Evolutionary conservation across 2,329 filamentous ascomycete genomes (phyloP).

Genomic region (Beauveria pseudobassiana): DNA sequence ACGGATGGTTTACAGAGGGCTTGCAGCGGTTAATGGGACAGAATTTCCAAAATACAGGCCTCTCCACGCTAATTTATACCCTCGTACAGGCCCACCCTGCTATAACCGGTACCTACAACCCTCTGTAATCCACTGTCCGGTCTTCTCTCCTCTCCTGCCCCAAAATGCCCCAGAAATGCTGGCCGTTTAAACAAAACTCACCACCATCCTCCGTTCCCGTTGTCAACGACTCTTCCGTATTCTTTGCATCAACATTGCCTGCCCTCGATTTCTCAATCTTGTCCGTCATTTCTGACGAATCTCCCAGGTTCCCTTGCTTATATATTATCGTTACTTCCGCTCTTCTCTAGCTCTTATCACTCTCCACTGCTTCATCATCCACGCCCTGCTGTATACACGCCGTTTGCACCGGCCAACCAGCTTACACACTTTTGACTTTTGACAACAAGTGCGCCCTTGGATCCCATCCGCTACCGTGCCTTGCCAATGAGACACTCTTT

Average conservation of each 20-base stretch:
- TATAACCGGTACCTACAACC: neutral
- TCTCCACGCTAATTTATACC: neutral
- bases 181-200: conserved; percentile 7
- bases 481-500: conserved; percentile 15
- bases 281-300: neutral
- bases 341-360: neutral
- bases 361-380: neutral
- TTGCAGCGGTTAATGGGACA: too few relatives aligned
- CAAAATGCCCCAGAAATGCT: neutral
- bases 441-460: conserved; percentile 3
- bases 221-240: neutral
- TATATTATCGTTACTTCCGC: neutral
- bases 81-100: neutral
- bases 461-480: conserved; percentile 7
- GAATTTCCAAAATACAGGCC: neutral
- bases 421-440: conserved; percentile 1
- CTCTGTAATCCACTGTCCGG: neutral
- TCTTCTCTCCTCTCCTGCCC: neutral
- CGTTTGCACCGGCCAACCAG: conserved; percentile 1
- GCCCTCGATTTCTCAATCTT: neutral
- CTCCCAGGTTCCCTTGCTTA: neutral
- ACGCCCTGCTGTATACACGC: neutral
- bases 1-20: neutral
- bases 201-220: conserved; percentile 3
- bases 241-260: conserved; percentile 4